Evolutionary conservation across 495 filamentous ascomycete species (phyloP).

Genomic region (Penicillium odoratum): DNA sequence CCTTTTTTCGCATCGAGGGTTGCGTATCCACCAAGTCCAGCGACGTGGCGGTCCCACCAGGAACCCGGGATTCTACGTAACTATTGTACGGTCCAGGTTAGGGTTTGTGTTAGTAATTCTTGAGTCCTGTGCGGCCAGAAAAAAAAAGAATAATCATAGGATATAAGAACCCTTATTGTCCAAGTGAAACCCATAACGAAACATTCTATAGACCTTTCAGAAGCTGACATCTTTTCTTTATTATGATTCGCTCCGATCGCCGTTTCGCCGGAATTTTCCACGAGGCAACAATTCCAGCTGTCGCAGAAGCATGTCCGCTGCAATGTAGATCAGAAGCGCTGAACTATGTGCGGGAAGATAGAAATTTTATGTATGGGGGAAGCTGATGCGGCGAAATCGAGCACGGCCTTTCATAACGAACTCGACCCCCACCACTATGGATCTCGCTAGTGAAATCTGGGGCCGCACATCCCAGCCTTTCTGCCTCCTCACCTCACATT

Average conservation of each 20-base stretch:
- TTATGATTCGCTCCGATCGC: conserved; percentile 5
- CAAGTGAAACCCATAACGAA: conserved; percentile 1
- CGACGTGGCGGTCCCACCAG: conserved; percentile 22
- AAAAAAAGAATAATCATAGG: not conserved
- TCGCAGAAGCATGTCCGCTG: conserved; percentile 5
- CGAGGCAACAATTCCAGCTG: conserved; percentile 11
- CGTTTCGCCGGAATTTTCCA: conserved; percentile 11
- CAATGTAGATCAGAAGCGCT: conserved; percentile 5
- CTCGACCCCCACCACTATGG: conserved; percentile 29
- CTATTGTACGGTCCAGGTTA: conserved; percentile 8
- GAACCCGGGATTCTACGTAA: conserved; percentile 8
- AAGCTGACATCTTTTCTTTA: conserved; percentile 9
- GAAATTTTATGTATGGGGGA: conserved; percentile 2
- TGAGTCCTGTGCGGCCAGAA: not conserved
- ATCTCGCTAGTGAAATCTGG: conserved; percentile 36
- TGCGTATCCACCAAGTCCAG: conserved; percentile 17
- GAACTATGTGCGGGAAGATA: not conserved
- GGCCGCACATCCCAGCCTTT: conserved; percentile 28
- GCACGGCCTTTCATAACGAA: conserved; percentile 24
- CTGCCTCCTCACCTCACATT: not conserved
- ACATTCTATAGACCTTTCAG: not conserved
- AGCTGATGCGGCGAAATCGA: conserved; percentile 13
- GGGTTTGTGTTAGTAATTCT: conserved; percentile 7
- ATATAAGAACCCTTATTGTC: not conserved
- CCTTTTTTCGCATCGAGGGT: conserved; percentile 4